Evolutionary conservation across 805 yeast species (phyloP).

Genomic region (Suhomyces sp.): DNA sequence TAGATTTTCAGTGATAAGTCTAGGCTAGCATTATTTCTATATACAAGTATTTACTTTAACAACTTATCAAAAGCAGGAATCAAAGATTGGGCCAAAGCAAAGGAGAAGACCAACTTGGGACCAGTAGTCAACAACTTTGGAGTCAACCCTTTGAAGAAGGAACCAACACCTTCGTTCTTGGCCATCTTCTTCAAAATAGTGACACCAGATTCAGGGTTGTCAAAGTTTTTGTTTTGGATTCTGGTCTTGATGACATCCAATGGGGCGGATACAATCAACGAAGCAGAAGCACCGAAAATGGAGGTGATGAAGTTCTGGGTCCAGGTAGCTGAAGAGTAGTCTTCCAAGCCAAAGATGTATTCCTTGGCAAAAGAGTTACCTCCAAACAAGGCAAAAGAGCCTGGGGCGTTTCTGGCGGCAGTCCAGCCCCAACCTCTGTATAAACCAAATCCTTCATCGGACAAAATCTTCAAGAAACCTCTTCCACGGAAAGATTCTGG

Average conservation of each 20-base stretch:
- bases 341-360: conserved; percentile 80
- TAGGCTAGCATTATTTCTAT: background rate
- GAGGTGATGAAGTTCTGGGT: conserved; percentile 91
- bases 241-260: conserved; percentile 97
- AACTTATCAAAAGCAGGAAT: conserved; percentile 91
- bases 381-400: conserved; percentile 95
- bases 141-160: conserved; percentile 95
- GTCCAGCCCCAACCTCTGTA: conserved; percentile 99
- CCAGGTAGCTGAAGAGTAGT: conserved; percentile 93
- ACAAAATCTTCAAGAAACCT: conserved; percentile 81
- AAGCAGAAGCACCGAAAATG: conserved; percentile 94
- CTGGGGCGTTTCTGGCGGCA: conserved; percentile 99
- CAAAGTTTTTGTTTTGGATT: conserved; percentile 94
- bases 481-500: conserved; percentile 99
- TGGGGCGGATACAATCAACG: conserved; percentile 95
- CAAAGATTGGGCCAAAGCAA: conserved; percentile 94
- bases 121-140: conserved; percentile 97
- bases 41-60: conserved; percentile 31
- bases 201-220: conserved; percentile 91
- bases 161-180: conserved; percentile 81
- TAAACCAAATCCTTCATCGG: conserved; percentile 89
- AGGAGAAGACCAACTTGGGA: conserved; percentile 96
- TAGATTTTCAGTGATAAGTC: background rate
- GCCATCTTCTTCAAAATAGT: conserved; percentile 90
- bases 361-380: conserved; percentile 99